Evolutionary conservation across 2,329 filamentous ascomycete genomes (phyloP).

Genomic region (Rutstroemia sp.): DNA sequence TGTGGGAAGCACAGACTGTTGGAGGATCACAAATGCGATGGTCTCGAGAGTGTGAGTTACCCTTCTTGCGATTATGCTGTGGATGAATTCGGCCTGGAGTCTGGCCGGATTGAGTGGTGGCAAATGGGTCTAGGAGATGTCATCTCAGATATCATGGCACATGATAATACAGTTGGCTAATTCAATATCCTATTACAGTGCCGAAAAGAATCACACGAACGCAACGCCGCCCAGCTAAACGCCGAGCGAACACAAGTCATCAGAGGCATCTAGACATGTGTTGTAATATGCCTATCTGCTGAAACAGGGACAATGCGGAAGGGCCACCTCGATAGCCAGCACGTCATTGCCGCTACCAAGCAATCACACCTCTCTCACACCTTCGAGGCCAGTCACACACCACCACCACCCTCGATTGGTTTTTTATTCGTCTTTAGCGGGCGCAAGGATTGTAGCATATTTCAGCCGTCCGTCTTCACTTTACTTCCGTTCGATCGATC

Average conservation of each 20-base stretch:
- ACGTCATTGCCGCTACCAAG: no score
- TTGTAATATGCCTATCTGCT: no score
- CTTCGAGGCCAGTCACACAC: no score
- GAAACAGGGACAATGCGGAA: no score
- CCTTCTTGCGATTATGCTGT: conserved; percentile 1
- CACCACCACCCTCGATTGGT: no score
- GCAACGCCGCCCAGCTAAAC: conserved; percentile 88
- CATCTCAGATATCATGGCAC: conserved; percentile 31
- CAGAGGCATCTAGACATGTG: conserved; percentile 62
- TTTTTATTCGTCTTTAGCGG: no score
- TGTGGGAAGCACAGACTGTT: conserved; percentile 91
- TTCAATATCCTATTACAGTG: conserved; percentile 45
- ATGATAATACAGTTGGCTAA: conserved; percentile 2
- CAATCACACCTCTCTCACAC: no score
- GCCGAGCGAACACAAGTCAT: conserved; percentile 90
- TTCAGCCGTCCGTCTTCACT: no score
- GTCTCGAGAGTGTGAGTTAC: conserved; percentile 72
- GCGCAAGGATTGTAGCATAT: no score
- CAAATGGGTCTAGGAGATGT: conserved; percentile 32
- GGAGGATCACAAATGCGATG: conserved; percentile 89
- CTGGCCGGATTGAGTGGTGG: conserved; percentile 27
- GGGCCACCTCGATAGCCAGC: no score
- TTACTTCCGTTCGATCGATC: no score
- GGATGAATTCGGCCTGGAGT: not conserved
- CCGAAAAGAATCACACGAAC: conserved; percentile 93